These are phyloP conservation scores for Metschnikowia anglica DNA, from an alignment of 805 yeast species.

Conservation along the genomic window DNA sequence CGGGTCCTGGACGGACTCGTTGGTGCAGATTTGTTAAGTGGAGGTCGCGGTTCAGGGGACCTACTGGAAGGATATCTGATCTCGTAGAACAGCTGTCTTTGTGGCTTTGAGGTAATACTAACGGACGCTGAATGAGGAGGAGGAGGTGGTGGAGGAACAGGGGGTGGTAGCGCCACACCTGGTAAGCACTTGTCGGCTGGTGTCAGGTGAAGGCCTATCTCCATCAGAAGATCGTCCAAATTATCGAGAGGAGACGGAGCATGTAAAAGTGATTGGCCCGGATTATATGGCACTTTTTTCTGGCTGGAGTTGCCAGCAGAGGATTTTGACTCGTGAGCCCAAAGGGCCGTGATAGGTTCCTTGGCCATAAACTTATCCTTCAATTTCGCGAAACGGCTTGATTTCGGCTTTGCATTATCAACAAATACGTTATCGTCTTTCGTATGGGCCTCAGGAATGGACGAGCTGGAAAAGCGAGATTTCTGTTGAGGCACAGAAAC, in stretches of 20 bases:
- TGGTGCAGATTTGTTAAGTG: background rate
- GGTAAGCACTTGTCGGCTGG: constrained; percentile 2
- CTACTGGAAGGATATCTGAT: background rate
- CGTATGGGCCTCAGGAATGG: constrained; percentile 11
- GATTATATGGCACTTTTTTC: background rate
- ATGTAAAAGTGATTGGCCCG: background rate
- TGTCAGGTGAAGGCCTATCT: constrained; percentile 1
- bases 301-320: background rate
- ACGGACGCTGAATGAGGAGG: constrained; percentile 24
- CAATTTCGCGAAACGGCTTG: constrained; percentile 32
- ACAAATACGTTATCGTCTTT: constrained; percentile 11
- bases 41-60: background rate
- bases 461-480: constrained; percentile 12
- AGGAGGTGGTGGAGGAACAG: constrained; percentile 24
- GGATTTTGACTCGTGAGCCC: constrained; percentile 18
- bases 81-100: background rate
- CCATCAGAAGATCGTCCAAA: constrained; percentile 9
- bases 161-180: constrained; percentile 2
- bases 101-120: background rate
- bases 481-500: constrained; percentile 11
- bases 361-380: constrained; percentile 33
- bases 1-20: constrained; percentile 10
- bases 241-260: constrained; percentile 10
- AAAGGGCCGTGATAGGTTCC: constrained; percentile 33
- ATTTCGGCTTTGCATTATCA: constrained; percentile 24